A percentile compares a stretch with the other conserved stretches of the same genome.
Evolutionary conservation across 2,329 filamentous ascomycete species (phyloP).

Genomic region (Aquanectria penicillioides): DNA sequence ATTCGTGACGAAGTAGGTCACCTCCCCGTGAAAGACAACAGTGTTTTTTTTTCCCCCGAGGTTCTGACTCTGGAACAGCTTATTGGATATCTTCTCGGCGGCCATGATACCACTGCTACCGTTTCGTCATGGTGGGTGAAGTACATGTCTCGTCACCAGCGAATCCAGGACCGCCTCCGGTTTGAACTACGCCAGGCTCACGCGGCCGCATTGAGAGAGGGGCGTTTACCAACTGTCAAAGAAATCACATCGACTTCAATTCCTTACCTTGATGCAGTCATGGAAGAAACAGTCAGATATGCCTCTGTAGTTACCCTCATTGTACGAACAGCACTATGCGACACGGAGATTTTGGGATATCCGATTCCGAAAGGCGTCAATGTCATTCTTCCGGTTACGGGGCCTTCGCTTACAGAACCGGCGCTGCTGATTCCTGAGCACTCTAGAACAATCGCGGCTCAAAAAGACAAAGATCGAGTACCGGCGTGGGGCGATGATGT

Average conservation of each 20-base stretch:
- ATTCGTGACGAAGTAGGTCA: slow-evolving; percentile 49
- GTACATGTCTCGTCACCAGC: slow-evolving; percentile 36
- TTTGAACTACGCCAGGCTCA: slow-evolving; percentile 36
- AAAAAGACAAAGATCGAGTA: slow-evolving; percentile 35
- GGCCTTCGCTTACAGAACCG: slow-evolving; percentile 43
- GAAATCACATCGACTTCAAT: slow-evolving; percentile 44
- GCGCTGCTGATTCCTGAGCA: slow-evolving; percentile 41
- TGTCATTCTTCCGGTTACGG: slow-evolving; percentile 41
- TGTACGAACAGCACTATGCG: slow-evolving; percentile 42
- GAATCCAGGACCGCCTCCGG: slow-evolving; percentile 40
- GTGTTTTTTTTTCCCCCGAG: background rate
- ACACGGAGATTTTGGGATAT: slow-evolving; percentile 48
- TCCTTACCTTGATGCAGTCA: slow-evolving; percentile 50
- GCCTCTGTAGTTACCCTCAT: slow-evolving; percentile 43
- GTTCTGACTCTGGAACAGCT: slow-evolving; percentile 23
- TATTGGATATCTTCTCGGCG: slow-evolving; percentile 43
- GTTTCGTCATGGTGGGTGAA: slow-evolving; percentile 45
- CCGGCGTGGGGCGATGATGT: slow-evolving; percentile 46
- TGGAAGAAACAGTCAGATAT: slow-evolving; percentile 50
- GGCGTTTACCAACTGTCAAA: slow-evolving; percentile 40
- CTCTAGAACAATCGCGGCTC: slow-evolving; percentile 38
- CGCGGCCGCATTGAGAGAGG: slow-evolving; percentile 27
- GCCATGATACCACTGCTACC: slow-evolving; percentile 44
- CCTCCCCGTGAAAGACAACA: background rate
- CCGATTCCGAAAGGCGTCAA: slow-evolving; percentile 48